Conservation (phyloP, 352 stramenopile species). For the Globisporangium okanoganense region DNA sequence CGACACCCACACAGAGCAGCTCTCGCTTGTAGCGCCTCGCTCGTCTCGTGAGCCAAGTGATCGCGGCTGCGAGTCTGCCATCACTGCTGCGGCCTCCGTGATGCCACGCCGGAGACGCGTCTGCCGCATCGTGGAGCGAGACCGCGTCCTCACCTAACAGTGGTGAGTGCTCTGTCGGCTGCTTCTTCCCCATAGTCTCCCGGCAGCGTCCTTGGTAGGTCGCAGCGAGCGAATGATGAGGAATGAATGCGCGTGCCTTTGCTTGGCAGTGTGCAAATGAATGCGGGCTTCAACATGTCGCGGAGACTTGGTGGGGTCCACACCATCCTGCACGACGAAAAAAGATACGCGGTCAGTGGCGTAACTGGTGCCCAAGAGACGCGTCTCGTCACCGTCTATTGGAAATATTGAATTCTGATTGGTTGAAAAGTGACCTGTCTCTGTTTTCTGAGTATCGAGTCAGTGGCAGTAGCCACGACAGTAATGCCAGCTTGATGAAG, state of each 20-base stretch:
- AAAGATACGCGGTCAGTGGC: constrained; percentile 18
- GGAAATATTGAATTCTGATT: not conserved
- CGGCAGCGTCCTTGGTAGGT: not conserved
- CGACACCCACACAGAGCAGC: not conserved
- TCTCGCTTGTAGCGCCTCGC: not conserved
- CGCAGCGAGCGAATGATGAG: not conserved
- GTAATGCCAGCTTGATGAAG: too few relatives aligned
- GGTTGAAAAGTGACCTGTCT: constrained; percentile 2
- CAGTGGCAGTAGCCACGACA: not conserved
- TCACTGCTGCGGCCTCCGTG: not conserved
- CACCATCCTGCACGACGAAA: constrained; percentile 1
- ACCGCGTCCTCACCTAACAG: constrained; percentile 7
- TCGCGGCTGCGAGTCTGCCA: not conserved
- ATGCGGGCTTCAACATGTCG: constrained; percentile 12
- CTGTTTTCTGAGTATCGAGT: not conserved
- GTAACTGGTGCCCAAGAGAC: not conserved
- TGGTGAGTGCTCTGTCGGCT: constrained; percentile 19
- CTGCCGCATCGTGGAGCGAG: not conserved
- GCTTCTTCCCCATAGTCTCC: not conserved
- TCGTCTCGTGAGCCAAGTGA: not conserved
- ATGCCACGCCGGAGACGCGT: not conserved
- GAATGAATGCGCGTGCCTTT: not conserved
- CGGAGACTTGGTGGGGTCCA: not conserved
- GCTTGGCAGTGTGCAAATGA: not conserved
- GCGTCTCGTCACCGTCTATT: not conserved